Base-by-base conservation (phyloP, 495 filamentous ascomycete genomes). In the Lindgomyces ingoldianus region DNA sequence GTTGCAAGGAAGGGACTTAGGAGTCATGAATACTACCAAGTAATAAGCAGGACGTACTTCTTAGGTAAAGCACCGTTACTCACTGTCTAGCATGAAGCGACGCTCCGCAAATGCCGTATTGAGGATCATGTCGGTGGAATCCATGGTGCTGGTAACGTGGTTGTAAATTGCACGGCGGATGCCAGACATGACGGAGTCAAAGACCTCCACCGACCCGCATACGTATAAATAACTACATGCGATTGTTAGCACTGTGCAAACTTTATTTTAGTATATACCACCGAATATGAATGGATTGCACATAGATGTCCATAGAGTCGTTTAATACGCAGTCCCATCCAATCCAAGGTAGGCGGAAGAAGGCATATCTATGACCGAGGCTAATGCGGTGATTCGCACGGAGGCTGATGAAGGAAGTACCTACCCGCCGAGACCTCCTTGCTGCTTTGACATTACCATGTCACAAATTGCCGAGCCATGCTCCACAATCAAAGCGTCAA, bases 1-100 rank as follows among this genome's bases (percentile, higher is more conserved):
- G 54, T 82, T 81, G 68, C 76, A 81, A 12, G 79, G 77, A 45
- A 82, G 73, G 0, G 79, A 76, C 65, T 77, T 77, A 9, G 79
- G 80, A 18, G 80, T 81, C 80, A 82, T 82, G 69, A 81, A 82
- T 51, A 82, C 78, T n/a, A n/a, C n/a, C n/a, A n/a, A n/a, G n/a
- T n/a, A n/a, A n/a, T n/a, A n/a, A n/a, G n/a, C n/a, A n/a, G n/a
- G n/a, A n/a, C n/a, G n/a, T n/a, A n/a, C n/a, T n/a, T n/a, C n/a
- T n/a, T n/a, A n/a, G n/a, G n/a, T n/a, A n/a, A n/a, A n/a, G n/a
- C n/a, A n/a, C n/a, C n/a, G n/a, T n/a, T n/a, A n/a, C n/a, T n/a
- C n/a, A n/a, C n/a, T n/a, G 52, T 82, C 80, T 1, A 82, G 72
- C 80, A 82, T 82, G 57, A 82, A 78, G 26, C 79, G 74, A 0